These are phyloP conservation scores for Piper betle DNA, from an alignment of 164 flowering plant genomes.

Conservation along the genomic window DNA sequence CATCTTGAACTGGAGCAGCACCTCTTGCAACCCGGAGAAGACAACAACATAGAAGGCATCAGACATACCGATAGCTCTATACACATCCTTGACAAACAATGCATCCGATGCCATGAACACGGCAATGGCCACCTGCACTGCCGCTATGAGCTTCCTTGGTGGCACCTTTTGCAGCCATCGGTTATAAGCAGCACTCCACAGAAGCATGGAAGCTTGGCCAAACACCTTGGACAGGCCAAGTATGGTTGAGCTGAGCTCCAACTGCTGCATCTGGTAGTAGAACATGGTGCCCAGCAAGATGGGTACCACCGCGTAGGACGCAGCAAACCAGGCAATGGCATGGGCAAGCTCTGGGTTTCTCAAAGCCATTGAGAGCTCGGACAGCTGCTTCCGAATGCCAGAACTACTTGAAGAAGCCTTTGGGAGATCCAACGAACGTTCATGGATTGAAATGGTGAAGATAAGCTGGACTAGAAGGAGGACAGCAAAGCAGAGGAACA, in stretches of 20 bases:
- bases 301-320: slow-evolving; percentile 71
- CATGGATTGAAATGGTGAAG: slow-evolving; percentile 35
- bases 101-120: slow-evolving; percentile 67
- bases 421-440: slow-evolving; percentile 64
- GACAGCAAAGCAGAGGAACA: slow-evolving; percentile 54
- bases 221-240: slow-evolving; percentile 82
- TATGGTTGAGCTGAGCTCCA: slow-evolving; percentile 48
- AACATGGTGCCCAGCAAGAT: slow-evolving; percentile 81
- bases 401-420: slow-evolving; percentile 18
- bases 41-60: slow-evolving; percentile 56
- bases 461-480: slow-evolving; percentile 49
- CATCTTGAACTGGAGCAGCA: slow-evolving; percentile 58
- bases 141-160: slow-evolving; percentile 50
- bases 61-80: slow-evolving; percentile 47
- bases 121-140: slow-evolving; percentile 50
- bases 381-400: slow-evolving; percentile 49
- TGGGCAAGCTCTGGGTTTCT: slow-evolving; percentile 51
- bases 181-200: slow-evolving; percentile 64
- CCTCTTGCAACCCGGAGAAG: slow-evolving; percentile 72
- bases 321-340: slow-evolving; percentile 71
- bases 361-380: slow-evolving; percentile 37
- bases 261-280: slow-evolving; percentile 72
- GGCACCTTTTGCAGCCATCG: slow-evolving; percentile 38
- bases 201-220: slow-evolving; percentile 72
- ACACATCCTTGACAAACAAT: slow-evolving; percentile 54